Evolutionary conservation across 768 basidiomycete species (phyloP), one percentile per base, ranked within the genome.

Genomic region (Suillus spraguei): DNA sequence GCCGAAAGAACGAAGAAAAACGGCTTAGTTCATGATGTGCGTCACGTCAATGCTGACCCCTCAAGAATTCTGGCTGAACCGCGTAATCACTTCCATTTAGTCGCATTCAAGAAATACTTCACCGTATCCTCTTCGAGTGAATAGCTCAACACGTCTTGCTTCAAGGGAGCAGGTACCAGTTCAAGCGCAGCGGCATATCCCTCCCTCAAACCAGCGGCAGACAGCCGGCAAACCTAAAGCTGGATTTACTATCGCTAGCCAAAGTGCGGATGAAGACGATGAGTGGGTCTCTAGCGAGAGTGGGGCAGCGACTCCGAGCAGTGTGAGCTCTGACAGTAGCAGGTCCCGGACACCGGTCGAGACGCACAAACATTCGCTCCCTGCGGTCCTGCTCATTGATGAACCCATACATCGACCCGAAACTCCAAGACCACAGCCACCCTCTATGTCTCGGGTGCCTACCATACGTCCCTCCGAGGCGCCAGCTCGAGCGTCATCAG

Each of bases 271-370:
- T 44, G 82, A 79, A 14, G 89, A 90, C 13, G 89, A 90, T 61
- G 91, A 86, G 62, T 92, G 90, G 90, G 82, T 89, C 1, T 92
- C 90, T 33, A 90, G 87, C 71, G 89, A 90, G 74, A 91, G 89
- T 69, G 90, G 89, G 8, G 87, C 85, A 0, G 89, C 78, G 0
- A 92, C 90, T 2, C 91, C 90, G 5, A 83, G 82, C 67, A 76
- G 80, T 14, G 64, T 77, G 58, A 80, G 79, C 44, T 83, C 85
- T 1, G 82, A 83, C 58, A 80, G 79, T 22, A 78, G 62, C 22
- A 71, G 53, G 59, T 66, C 66, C 28, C 68, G 64, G 42, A 76
- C 76, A 9, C 73, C 76, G 4, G 68, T 77, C 59, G 73, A 76
- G 61, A 65, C 66, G 35, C 71, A 65, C 64, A 68, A 52, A 55